A percentile compares a stretch with the other conserved stretches of the same genome.
Evolutionary conservation across 371 early-diverging fungal genomes (phyloP).

Genomic region (Actinomortierella ambigua): DNA sequence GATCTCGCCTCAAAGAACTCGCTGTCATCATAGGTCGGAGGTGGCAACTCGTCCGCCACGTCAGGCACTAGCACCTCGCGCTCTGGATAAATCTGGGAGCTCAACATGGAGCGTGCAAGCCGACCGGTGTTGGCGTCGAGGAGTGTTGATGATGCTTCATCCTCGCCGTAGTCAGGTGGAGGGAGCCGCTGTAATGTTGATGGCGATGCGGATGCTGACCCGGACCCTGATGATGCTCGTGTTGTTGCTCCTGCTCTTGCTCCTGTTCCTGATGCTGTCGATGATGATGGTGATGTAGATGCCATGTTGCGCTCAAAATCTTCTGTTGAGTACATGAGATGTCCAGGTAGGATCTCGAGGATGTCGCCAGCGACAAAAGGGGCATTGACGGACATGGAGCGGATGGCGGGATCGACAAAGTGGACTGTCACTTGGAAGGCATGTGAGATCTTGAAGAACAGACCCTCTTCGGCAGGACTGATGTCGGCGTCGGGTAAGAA

Average conservation of each 20-base stretch:
- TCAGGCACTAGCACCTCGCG: slow-evolving; percentile 30
- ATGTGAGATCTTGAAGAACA: slow-evolving; percentile 22
- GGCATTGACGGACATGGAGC: slow-evolving; percentile 20
- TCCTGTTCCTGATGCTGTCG: too few species aligned
- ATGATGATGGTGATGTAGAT: neutral
- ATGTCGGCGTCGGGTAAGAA: neutral
- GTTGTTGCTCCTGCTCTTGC: too few species aligned
- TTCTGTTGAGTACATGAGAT: slow-evolving; percentile 1
- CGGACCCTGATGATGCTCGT: too few species aligned
- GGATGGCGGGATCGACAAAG: slow-evolving; percentile 25
- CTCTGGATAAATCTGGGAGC: slow-evolving; percentile 22
- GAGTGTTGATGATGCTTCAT: slow-evolving; percentile 14
- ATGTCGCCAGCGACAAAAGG: slow-evolving; percentile 21
- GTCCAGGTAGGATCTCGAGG: slow-evolving; percentile 9
- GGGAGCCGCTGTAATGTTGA: neutral
- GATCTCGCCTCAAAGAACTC: too few species aligned
- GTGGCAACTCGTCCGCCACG: slow-evolving; percentile 26
- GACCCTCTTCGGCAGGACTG: slow-evolving; percentile 13
- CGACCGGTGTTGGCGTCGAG: slow-evolving; percentile 38
- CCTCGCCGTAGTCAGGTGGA: slow-evolving; percentile 31
- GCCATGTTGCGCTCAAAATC: neutral
- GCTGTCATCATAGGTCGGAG: too few species aligned
- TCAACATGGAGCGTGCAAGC: slow-evolving; percentile 13
- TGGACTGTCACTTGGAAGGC: slow-evolving; percentile 27
- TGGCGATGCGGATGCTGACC: too few species aligned